Evolutionary conservation across 2,329 filamentous ascomycete species (phyloP), one percentile per base, ranked within the genome.

Genomic region (Madurella mycetomatis): DNA sequence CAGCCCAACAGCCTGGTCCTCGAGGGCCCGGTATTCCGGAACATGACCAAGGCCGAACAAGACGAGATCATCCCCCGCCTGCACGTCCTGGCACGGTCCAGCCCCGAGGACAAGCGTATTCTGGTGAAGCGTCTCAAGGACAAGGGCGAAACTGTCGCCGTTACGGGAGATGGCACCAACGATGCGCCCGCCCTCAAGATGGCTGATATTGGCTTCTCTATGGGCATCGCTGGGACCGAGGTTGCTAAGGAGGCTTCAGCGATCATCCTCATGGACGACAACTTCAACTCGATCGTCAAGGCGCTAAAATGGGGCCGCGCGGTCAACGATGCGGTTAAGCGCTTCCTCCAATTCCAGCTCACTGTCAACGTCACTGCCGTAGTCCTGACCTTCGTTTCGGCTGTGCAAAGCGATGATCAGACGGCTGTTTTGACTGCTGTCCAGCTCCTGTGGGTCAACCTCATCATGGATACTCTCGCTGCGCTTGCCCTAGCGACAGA

Each of bases 381-480:
- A 44, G 71, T 88, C 16, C 78, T 96, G 51, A 94, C 92, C 0
- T 96, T 96, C 65, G 85, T 96, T 55, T 91, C 90, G 12, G 88
- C 91, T 32, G 88, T 95, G 9, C 83, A 86, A 31, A 91, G 80
- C 68, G 67, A 69, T 0, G 72, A 83, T 1, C 86, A 92, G 68
- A 69, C 76, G 47, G 90, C 90, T 46, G 91, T 96, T 25, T 75
- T 96, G 53, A 94, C 84, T 2, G 91, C 91, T 11, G 91, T 96
- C 25, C 92, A 96, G 72, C 81, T 96, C 63, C 84, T 96, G 31
- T 96, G 92, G 92, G 90, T 96, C 65, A 96, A 96, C 66, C 77
- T 96, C 64, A 96, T 96, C 73, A 96, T 96, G 92, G 92, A 96
- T 65, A 96, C 92, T 0, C 90, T 96, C 56, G 92, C 91, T 19